These are phyloP conservation scores for Salmacisia buchloeana DNA, from an alignment of 1,284 basidiomycete genomes.

Conservation along the genomic window DNA sequence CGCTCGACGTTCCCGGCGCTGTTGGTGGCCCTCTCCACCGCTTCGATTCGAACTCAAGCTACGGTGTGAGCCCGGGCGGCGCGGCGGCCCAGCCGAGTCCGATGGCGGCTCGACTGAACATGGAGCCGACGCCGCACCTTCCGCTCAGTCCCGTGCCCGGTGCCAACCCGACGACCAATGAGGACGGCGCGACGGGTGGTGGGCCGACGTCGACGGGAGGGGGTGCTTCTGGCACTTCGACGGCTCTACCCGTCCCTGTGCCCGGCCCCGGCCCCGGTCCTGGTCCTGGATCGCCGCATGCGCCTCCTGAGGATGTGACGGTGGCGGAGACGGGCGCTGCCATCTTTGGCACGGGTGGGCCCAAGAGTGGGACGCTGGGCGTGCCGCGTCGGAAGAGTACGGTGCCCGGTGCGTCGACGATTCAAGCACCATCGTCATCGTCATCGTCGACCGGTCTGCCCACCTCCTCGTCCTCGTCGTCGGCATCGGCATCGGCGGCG, in stretches of 20 bases:
- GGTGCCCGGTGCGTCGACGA: neutral
- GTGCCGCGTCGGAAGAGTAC: constrained; percentile 16
- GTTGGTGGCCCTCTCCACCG: constrained; percentile 11
- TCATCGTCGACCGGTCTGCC: neutral
- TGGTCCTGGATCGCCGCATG: neutral
- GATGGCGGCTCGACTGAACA: neutral
- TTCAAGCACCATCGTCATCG: neutral
- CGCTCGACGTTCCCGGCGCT: constrained; percentile 12
- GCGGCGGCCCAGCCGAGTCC: neutral
- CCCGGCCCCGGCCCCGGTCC: constrained; percentile 7
- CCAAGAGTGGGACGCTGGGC: constrained; percentile 27
- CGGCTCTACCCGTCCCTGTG: too few species aligned
- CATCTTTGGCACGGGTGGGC: constrained; percentile 28
- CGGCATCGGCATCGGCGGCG: neutral
- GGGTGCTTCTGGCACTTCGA: too few species aligned
- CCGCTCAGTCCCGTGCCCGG: neutral
- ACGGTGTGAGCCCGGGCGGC: neutral
- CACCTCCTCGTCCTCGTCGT: neutral
- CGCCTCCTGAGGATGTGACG: constrained; percentile 22
- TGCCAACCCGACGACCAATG: constrained; percentile 11
- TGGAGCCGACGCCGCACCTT: constrained; percentile 7
- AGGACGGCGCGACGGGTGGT: too few species aligned
- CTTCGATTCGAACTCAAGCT: neutral
- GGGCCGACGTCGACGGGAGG: too few species aligned
- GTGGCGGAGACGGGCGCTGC: constrained; percentile 33